Base-by-base conservation (phyloP, 495 filamentous ascomycete genomes). In the Durotheca rogersii region DNA sequence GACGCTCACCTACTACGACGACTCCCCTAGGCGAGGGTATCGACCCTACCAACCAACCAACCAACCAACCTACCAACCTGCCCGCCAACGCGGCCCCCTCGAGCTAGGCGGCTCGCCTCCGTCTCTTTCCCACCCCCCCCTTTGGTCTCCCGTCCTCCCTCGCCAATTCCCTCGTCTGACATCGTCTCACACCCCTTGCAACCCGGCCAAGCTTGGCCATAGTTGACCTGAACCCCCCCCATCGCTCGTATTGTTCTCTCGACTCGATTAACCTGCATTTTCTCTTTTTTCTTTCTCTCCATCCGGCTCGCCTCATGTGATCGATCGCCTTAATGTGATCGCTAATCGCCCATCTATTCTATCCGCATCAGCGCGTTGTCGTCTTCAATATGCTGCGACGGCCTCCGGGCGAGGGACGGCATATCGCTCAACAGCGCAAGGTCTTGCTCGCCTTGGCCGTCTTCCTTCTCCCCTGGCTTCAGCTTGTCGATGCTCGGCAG, bases 401-500 rank as follows among this genome's bases (percentile, higher is more conserved):
- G 75, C 76, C 76, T 63, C 72, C 72, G 60, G 69, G 74, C 70
- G 72, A 74, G 51, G 75, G 66, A 62, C 65, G 56, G 63, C 66
- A 62, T 44, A 67, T 74, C 70, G 70, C 71, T 58, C 62, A 58
- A 32, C 67, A 62, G 66, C 68, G 64, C 55, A 73, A 71, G 56
- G 67, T 74, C 53, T 52, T 75, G 18, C 55, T 81, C 51, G 72
- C 75, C 44, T 65, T 81, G 41, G 64, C 76, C 39, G 60, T 81
- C n/a, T 58, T 78, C 19, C 43, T 77, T 38, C 58, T 83, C 14
- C 72, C 77, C 40, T 75, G 73, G 66, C 71, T 81, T 37, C 65
- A 66, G 19, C 62, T 75, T 56, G 73, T 77, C 62, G 67, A 79
- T 67, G 77, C 78, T 76, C 81, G 79, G 75, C 80, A 78, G 75